These are phyloP conservation scores for Ophiosphaerella korrae DNA, from an alignment of 2,329 filamentous ascomycete genomes.

Conservation along the genomic window DNA sequence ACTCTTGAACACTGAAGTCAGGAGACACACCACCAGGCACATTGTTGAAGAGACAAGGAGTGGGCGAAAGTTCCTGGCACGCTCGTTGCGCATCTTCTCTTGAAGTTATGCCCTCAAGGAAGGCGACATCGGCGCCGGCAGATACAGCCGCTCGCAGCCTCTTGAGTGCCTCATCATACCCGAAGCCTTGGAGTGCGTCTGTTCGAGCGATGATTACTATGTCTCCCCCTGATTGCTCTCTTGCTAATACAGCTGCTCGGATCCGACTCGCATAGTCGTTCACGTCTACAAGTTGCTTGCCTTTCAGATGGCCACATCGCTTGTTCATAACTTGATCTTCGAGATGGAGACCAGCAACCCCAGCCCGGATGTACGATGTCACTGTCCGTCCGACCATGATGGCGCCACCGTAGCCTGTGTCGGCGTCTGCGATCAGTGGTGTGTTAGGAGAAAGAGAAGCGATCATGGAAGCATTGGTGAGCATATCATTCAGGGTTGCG, in stretches of 20 bases:
- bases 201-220: slow-evolving; percentile 70
- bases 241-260: slow-evolving; percentile 59
- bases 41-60: slow-evolving; percentile 62
- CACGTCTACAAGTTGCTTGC: slow-evolving; percentile 63
- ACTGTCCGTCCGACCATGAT: slow-evolving; percentile 59
- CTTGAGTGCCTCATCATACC: slow-evolving; percentile 61
- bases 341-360: slow-evolving; percentile 65
- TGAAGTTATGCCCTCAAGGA: slow-evolving; percentile 63
- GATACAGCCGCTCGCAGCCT: slow-evolving; percentile 58
- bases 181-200: slow-evolving; percentile 62
- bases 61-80: slow-evolving; percentile 55
- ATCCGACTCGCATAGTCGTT: slow-evolving; percentile 62
- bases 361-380: slow-evolving; percentile 58
- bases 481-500: slow-evolving; percentile 67
- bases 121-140: slow-evolving; percentile 64
- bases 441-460: slow-evolving; percentile 61
- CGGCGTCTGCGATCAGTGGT: slow-evolving; percentile 66
- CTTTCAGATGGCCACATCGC: slow-evolving; percentile 67
- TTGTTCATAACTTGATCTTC: slow-evolving; percentile 69
- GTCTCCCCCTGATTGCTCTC: slow-evolving; percentile 57
- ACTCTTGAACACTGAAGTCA: slow-evolving; percentile 58
- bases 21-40: slow-evolving; percentile 64
- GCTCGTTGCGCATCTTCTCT: slow-evolving; percentile 56
- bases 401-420: slow-evolving; percentile 60
- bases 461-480: slow-evolving; percentile 67